Percentiles rank a stretch among this genome's conserved stretches.
Evolutionary conservation across 345 rosid genomes (phyloP).

Genomic region (Triadica sebifera): DNA sequence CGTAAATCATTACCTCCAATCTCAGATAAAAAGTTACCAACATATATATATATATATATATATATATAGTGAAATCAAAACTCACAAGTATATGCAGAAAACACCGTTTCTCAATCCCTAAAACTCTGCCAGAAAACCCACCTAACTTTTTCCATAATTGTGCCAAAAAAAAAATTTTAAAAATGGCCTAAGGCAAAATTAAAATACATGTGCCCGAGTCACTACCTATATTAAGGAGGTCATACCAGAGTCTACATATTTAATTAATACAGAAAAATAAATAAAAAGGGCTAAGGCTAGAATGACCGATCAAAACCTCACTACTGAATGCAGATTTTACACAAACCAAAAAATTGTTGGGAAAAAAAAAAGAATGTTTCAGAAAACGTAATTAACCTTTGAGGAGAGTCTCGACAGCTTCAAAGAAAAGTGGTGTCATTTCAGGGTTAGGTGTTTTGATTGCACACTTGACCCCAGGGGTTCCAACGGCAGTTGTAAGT

Average conservation of each 20-base stretch:
- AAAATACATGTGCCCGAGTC: slow-evolving; percentile 9
- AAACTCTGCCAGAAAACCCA: too few species aligned
- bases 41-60: too few species aligned
- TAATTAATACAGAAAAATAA: not conserved
- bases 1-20: too few species aligned
- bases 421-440: slow-evolving; percentile 83
- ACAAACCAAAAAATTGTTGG: slow-evolving; percentile 23
- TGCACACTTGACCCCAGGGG: slow-evolving; percentile 82
- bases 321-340: slow-evolving; percentile 32
- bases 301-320: slow-evolving; percentile 28
- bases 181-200: slow-evolving; percentile 11
- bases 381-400: slow-evolving; percentile 36
- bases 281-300: not conserved
- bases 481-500: slow-evolving; percentile 69
- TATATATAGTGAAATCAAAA: too few species aligned
- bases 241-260: not conserved
- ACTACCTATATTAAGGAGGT: not conserved
- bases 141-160: too few species aligned
- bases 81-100: too few species aligned
- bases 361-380: not conserved
- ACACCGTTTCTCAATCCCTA: too few species aligned
- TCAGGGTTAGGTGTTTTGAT: slow-evolving; percentile 89
- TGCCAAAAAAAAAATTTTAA: not conserved
- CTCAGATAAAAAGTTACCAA: too few species aligned
- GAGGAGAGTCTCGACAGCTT: slow-evolving; percentile 78